Conservation (phyloP, 2,329 filamentous ascomycete genomes). For the Thielaviopsis euricoi region DNA sequence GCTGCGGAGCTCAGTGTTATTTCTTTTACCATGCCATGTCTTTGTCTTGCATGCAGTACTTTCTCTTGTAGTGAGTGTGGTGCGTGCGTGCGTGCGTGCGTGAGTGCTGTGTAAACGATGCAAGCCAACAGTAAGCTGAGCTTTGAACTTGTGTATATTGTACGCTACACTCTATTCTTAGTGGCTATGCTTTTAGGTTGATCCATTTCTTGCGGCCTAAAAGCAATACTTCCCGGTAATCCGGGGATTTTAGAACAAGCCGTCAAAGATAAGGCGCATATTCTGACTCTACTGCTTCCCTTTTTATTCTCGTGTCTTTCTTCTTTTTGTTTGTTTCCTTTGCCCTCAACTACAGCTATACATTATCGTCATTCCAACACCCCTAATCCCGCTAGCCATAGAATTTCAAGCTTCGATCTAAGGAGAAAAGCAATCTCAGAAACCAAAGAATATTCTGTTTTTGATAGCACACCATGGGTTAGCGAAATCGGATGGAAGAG, state of each 20-base stretch:
- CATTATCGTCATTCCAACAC: neutral
- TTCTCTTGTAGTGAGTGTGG: too few species aligned
- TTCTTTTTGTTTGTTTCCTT: too few species aligned
- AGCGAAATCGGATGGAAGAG: slow-evolving; percentile 3
- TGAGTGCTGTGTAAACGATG: too few species aligned
- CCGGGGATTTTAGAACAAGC: neutral
- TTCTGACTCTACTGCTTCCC: too few species aligned
- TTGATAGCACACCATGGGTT: neutral
- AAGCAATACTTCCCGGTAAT: neutral
- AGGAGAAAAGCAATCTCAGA: neutral
- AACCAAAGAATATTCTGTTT: neutral
- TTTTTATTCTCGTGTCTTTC: too few species aligned
- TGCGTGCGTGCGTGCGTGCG: too few species aligned
- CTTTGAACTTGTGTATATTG: too few species aligned
- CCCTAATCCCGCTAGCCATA: neutral
- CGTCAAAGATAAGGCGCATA: neutral
- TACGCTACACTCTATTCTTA: too few species aligned
- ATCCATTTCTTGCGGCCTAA: neutral
- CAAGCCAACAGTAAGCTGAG: too few species aligned
- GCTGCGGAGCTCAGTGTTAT: too few species aligned
- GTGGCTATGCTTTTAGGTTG: neutral
- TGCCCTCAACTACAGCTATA: neutral
- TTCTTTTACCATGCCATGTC: too few species aligned
- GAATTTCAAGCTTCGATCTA: neutral
- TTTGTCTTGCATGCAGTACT: too few species aligned